These are phyloP conservation scores for Ophiostoma triangulosporum DNA, from an alignment of 2,329 filamentous ascomycete species.

Conservation along the genomic window DNA sequence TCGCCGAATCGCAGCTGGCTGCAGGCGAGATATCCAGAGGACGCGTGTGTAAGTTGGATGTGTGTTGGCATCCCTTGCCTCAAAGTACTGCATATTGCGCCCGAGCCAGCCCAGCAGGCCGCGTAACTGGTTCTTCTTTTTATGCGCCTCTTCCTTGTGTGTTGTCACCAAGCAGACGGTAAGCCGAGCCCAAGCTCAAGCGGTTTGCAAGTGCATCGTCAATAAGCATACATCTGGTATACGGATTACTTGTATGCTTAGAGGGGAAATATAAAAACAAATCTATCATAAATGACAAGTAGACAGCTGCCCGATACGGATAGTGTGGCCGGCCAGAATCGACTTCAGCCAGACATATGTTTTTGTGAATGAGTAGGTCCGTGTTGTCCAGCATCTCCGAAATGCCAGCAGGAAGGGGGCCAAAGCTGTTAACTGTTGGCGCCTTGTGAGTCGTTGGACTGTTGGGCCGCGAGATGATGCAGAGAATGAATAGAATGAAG, in stretches of 20 bases:
- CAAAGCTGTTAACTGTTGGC: too few relatives aligned
- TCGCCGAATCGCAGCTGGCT: background rate
- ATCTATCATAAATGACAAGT: background rate
- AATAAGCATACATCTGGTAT: too few relatives aligned
- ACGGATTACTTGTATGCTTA: too few relatives aligned
- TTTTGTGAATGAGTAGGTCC: background rate
- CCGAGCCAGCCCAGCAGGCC: background rate
- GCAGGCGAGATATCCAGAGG: background rate
- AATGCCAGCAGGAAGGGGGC: too few relatives aligned
- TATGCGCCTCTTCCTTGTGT: background rate
- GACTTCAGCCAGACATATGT: background rate
- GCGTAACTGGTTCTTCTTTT: background rate
- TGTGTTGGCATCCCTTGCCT: background rate
- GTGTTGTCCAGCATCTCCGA: too few relatives aligned
- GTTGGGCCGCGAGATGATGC: too few relatives aligned
- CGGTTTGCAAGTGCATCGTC: too few relatives aligned
- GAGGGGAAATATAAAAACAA: background rate
- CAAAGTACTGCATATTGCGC: background rate
- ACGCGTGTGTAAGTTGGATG: too few relatives aligned
- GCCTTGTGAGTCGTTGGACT: too few relatives aligned
- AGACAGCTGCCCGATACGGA: background rate
- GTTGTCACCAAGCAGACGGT: too few relatives aligned
- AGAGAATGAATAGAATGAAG: background rate
- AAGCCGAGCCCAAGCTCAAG: too few relatives aligned
- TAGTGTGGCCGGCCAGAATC: background rate